These are phyloP conservation scores for Anthoceros angustus DNA, from an alignment of 225 moss, liverwort and hornwort genomes.

Conservation along the genomic window DNA sequence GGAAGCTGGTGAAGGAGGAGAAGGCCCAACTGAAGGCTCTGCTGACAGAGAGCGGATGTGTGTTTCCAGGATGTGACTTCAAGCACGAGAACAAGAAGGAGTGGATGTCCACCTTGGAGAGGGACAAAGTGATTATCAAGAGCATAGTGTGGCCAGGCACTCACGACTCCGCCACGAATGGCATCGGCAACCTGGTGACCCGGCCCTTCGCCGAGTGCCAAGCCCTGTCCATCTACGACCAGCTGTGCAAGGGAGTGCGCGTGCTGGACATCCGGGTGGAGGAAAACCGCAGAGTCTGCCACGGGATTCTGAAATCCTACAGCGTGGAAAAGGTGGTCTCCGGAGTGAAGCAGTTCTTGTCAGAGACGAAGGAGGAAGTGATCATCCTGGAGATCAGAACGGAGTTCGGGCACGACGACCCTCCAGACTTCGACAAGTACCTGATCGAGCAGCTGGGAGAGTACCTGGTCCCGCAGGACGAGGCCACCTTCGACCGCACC, in stretches of 20 bases:
- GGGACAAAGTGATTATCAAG: conserved; percentile 44
- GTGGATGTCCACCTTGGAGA: conserved; percentile 65
- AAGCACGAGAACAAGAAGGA: conserved; percentile 40
- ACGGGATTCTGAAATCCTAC: conserved; percentile 64
- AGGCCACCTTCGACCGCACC: conserved; percentile 33
- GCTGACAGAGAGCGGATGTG: conserved; percentile 5
- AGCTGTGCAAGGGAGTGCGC: conserved; percentile 61
- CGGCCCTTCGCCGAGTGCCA: conserved; percentile 88
- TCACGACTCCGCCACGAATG: conserved; percentile 89
- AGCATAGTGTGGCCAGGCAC: conserved; percentile 81
- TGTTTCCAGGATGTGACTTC: conserved; percentile 65
- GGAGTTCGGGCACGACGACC: conserved; percentile 53
- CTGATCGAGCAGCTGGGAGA: conserved; percentile 69
- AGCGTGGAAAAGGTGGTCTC: conserved; percentile 63
- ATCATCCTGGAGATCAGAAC: conserved; percentile 82
- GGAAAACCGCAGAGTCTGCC: conserved; percentile 55
- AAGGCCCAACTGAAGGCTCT: conserved; percentile 31
- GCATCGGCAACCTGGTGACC: conserved; percentile 57
- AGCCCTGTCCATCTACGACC: conserved; percentile 61
- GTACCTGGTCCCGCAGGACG: conserved; percentile 46
- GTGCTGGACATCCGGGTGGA: conserved; percentile 70
- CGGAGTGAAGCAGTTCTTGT: conserved; percentile 54
- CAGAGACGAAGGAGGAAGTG: conserved; percentile 53
- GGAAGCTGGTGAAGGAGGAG: conserved; percentile 40
- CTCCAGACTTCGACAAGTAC: conserved; percentile 66